phyloP scores from a whole-genome alignment of 2,329 filamentous ascomycete genomes.

The Akanthomyces lecanii region DNA sequence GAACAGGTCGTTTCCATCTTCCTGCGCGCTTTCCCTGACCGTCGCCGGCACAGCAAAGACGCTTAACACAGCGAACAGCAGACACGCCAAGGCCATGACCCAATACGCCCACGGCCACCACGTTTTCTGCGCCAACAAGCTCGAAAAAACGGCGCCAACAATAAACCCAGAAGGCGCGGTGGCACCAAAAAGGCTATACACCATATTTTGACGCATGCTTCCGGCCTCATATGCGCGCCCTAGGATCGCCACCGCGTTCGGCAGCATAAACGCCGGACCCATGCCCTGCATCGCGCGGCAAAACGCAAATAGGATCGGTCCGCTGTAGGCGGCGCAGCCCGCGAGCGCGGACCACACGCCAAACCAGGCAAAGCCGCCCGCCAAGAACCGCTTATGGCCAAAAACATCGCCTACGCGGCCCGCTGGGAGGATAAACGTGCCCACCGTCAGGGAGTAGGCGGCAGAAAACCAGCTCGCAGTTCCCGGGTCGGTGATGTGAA shows the following conservation, averaged over 20 bases:
- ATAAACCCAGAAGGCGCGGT: slow-evolving; percentile 30
- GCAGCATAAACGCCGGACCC: slow-evolving; percentile 51
- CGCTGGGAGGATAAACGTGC: slow-evolving; percentile 50
- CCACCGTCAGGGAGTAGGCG: slow-evolving; percentile 47
- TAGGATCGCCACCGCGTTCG: slow-evolving; percentile 54
- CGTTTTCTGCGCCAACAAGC: slow-evolving; percentile 26
- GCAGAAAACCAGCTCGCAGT: slow-evolving; percentile 49
- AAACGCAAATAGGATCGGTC: slow-evolving; percentile 41
- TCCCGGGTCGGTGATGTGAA: slow-evolving; percentile 36
- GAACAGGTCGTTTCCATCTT: not conserved
- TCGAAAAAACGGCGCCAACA: slow-evolving; percentile 27
- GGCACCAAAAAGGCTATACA: slow-evolving; percentile 33
- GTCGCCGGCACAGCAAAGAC: slow-evolving; percentile 19
- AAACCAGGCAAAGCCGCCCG: slow-evolving; percentile 48
- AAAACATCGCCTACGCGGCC: slow-evolving; percentile 50
- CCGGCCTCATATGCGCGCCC: slow-evolving; percentile 45
- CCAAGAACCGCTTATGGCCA: slow-evolving; percentile 47
- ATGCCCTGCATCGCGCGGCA: slow-evolving; percentile 48
- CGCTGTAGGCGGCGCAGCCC: slow-evolving; percentile 33
- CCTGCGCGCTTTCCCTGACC: slow-evolving; percentile 23
- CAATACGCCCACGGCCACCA: slow-evolving; percentile 45
- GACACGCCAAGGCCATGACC: slow-evolving; percentile 29
- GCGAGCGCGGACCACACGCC: slow-evolving; percentile 43
- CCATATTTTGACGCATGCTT: slow-evolving; percentile 30
- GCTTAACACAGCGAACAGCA: slow-evolving; percentile 25